Conservation (phyloP, 208 protist genomes). For the Zelonia costaricensis region DNA sequence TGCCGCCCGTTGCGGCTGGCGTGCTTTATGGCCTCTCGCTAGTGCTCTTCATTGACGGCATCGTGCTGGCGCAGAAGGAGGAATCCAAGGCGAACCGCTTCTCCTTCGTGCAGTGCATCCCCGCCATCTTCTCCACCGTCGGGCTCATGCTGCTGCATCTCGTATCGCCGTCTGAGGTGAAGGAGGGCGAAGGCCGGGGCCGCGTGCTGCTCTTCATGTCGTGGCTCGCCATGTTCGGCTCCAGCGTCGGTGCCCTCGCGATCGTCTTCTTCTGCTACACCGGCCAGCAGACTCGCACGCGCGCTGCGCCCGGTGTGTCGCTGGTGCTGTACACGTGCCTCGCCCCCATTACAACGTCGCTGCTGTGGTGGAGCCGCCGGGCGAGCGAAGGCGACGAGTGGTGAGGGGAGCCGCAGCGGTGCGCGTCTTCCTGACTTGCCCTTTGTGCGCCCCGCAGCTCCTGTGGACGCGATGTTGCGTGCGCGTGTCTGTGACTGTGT, state of each 20-base stretch:
- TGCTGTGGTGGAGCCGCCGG: conserved; percentile 72
- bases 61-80: conserved; percentile 55
- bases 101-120: conserved; percentile 58
- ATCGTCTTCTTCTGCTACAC: conserved; percentile 55
- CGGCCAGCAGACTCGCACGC: conserved; percentile 38
- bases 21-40: conserved; percentile 54
- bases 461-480: background rate
- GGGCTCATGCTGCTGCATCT: conserved; percentile 65
- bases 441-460: background rate
- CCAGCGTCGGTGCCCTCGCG: conserved; percentile 52
- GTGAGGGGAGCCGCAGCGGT: too few relatives aligned
- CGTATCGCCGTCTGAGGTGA: conserved; percentile 57
- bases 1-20: conserved; percentile 50
- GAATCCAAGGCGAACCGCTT: conserved; percentile 29
- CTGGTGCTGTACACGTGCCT: conserved; percentile 65
- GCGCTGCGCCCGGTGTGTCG: conserved; percentile 54
- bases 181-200: conserved; percentile 47
- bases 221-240: conserved; percentile 72
- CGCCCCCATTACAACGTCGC: conserved; percentile 47
- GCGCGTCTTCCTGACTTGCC: too few relatives aligned
- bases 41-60: conserved; percentile 58
- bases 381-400: conserved; percentile 34
- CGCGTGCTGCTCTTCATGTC: conserved; percentile 70
- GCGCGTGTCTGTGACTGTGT: background rate
- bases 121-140: conserved; percentile 67